Percentiles rank a stretch among this genome's conserved stretches.
Evolutionary conservation across 805 yeast genomes (phyloP).

Genomic region (Wickerhamomyces kurtzmanii): DNA sequence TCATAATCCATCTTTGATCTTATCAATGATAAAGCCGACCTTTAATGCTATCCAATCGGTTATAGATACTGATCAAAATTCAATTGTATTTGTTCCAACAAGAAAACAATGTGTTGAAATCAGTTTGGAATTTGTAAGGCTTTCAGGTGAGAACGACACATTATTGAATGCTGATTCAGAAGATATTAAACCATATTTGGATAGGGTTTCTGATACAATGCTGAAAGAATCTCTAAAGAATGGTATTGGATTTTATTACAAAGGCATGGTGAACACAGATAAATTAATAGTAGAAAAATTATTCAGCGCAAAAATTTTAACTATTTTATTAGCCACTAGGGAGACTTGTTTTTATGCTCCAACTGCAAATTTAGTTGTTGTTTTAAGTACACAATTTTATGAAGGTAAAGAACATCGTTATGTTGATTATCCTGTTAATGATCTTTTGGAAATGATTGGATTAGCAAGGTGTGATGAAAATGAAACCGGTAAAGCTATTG

Average conservation of each 20-base stretch:
- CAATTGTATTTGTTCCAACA: constrained; percentile 49
- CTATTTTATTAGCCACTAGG: constrained; percentile 49
- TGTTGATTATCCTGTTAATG: constrained; percentile 57
- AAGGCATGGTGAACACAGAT: constrained; percentile 49
- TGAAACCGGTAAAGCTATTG: constrained; percentile 31
- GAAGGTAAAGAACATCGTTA: constrained; percentile 70
- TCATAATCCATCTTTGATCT: constrained; percentile 43
- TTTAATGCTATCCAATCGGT: constrained; percentile 28
- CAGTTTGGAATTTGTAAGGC: constrained; percentile 31
- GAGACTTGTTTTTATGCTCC: constrained; percentile 46
- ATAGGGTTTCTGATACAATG: constrained; percentile 34
- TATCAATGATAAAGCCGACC: constrained; percentile 40
- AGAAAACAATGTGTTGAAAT: constrained; percentile 44
- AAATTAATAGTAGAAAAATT: constrained; percentile 42
- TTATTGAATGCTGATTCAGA: constrained; percentile 29
- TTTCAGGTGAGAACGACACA: constrained; percentile 25
- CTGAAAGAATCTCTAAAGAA: constrained; percentile 31
- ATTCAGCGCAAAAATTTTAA: constrained; percentile 37
- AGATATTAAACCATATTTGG: constrained; percentile 29
- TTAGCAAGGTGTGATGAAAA: constrained; percentile 20
- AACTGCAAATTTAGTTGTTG: constrained; percentile 40
- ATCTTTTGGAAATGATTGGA: constrained; percentile 58
- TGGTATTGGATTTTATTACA: constrained; percentile 61
- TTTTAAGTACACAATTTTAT: constrained; percentile 61
- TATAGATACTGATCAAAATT: constrained; percentile 19